Evolutionary conservation across 2,329 filamentous ascomycete species (phyloP).

Genomic region (Fusarium sp.): DNA sequence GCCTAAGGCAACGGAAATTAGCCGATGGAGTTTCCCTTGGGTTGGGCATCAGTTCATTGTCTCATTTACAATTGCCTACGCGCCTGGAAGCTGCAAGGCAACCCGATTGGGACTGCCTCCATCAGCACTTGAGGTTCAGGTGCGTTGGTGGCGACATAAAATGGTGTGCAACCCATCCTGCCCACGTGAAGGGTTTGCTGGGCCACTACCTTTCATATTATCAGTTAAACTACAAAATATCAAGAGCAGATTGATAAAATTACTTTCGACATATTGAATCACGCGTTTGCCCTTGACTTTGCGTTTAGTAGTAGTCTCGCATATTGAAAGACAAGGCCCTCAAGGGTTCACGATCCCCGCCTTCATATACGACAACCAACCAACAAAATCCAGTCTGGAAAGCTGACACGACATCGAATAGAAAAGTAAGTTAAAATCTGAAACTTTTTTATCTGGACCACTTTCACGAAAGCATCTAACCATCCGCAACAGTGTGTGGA

Average conservation of each 20-base stretch:
- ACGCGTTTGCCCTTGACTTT: no score
- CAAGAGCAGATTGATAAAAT: no score
- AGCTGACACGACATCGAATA: no score
- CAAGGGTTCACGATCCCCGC: no score
- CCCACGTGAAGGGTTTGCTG: neutral
- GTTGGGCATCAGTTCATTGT: neutral
- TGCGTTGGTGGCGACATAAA: neutral
- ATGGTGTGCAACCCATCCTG: neutral
- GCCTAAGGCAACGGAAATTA: neutral
- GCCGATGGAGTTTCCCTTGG: neutral
- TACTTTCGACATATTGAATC: no score
- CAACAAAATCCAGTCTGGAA: no score
- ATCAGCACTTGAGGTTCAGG: neutral
- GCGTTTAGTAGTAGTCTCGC: no score
- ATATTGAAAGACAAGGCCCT: no score
- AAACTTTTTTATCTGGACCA: no score
- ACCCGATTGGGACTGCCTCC: neutral
- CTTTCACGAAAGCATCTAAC: neutral
- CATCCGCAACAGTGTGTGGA: neutral
- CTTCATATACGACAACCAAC: no score
- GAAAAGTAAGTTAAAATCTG: no score
- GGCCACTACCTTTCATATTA: neutral
- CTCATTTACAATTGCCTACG: neutral
- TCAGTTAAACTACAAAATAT: no score
- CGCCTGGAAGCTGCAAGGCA: neutral